These are phyloP conservation scores for Gyrodon lividus DNA, from an alignment of 768 basidiomycete genomes.

Conservation along the genomic window DNA sequence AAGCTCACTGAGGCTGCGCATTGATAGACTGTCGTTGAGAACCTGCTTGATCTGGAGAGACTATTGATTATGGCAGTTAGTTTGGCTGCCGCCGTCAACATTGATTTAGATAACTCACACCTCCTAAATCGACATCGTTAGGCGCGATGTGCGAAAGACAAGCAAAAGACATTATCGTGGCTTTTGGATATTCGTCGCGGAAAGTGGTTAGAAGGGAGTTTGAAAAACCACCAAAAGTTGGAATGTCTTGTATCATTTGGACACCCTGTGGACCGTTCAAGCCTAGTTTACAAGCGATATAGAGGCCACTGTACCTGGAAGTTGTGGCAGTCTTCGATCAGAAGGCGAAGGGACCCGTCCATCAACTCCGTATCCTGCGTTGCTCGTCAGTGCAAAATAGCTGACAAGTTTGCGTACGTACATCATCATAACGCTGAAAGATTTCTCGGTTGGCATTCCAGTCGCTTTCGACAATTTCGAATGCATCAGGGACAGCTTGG, in stretches of 20 bases:
- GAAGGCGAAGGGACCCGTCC: conserved; percentile 64
- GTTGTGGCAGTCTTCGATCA: conserved; percentile 74
- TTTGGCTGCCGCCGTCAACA: conserved; percentile 1
- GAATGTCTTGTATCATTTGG: conserved; percentile 62
- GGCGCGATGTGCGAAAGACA: conserved; percentile 50
- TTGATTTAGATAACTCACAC: conserved; percentile 40
- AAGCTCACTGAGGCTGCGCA: conserved; percentile 49
- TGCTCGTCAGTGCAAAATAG: neutral
- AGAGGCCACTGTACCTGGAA: conserved; percentile 51
- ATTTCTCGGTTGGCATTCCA: conserved; percentile 54
- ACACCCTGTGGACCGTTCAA: conserved; percentile 50
- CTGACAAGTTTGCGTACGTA: conserved; percentile 26
- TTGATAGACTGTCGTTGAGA: conserved; percentile 63
- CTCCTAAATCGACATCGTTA: conserved; percentile 32
- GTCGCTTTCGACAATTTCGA: conserved; percentile 49
- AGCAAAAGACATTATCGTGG: conserved; percentile 56
- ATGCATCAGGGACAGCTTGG: conserved; percentile 58
- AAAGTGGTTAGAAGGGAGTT: conserved; percentile 55
- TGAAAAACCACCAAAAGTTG: conserved; percentile 66
- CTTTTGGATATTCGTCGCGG: conserved; percentile 67
- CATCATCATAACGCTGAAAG: conserved; percentile 57
- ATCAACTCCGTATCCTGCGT: conserved; percentile 60
- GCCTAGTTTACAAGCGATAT: neutral
- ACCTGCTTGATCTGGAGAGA: conserved; percentile 38
- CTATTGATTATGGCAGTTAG: conserved; percentile 24